phyloP scores from a whole-genome alignment of 495 filamentous ascomycete genomes.

The Xylaria intraflava region DNA sequence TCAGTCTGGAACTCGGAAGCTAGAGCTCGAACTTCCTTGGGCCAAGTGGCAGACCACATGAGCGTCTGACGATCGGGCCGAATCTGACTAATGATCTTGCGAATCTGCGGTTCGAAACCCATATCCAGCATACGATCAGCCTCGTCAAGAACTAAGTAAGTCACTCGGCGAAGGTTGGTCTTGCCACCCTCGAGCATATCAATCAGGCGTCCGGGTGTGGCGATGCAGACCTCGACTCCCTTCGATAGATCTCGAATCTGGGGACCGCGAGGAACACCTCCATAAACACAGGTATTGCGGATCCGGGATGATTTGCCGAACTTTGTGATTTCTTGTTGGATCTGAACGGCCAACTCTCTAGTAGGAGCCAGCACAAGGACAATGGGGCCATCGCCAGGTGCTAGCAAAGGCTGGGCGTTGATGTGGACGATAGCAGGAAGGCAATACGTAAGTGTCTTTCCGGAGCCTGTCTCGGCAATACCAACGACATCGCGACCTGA shows the following conservation, averaged over 20 bases:
- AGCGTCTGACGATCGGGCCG: constrained; percentile 97
- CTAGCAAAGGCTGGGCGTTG: constrained; percentile 94
- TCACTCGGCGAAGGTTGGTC: constrained; percentile 96
- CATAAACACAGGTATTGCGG: constrained; percentile 98
- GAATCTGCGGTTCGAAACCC: constrained; percentile 85
- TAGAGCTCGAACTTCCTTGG: constrained; percentile 94
- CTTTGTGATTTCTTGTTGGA: constrained; percentile 90
- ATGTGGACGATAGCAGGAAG: constrained; percentile 98
- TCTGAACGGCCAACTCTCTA: constrained; percentile 95
- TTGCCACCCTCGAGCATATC: constrained; percentile 97
- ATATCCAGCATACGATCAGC: constrained; percentile 89
- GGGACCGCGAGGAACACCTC: constrained; percentile 93
- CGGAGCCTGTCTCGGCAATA: constrained; percentile 98
- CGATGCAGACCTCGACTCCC: constrained; percentile 87
- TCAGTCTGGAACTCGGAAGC: constrained; percentile 93
- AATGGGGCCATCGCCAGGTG: constrained; percentile 95
- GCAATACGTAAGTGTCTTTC: constrained; percentile 98
- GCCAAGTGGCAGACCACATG: constrained; percentile 99
- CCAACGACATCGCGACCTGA: constrained; percentile 97
- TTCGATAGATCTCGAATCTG: constrained; percentile 90
- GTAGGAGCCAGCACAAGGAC: constrained; percentile 93
- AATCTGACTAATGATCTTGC: constrained; percentile 96
- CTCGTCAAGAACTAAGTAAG: constrained; percentile 85
- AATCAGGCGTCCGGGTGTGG: constrained; percentile 93
- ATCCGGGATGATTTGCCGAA: constrained; percentile 98